Conservation (phyloP, 805 yeast species). For the Kuraishia piskuri region DNA sequence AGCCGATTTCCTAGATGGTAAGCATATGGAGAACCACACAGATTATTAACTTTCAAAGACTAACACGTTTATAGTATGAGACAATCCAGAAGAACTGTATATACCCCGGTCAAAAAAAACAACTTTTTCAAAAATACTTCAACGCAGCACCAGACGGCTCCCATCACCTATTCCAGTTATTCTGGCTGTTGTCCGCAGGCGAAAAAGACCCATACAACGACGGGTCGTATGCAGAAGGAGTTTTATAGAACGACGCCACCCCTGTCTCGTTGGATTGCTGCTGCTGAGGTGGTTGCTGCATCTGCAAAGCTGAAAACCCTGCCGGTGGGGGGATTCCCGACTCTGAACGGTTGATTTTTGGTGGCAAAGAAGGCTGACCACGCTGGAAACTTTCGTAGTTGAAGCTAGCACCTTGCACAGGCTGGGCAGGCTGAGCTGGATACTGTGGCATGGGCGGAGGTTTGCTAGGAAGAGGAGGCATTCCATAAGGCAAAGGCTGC, state of each 20-base stretch:
- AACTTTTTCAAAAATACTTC: too few relatives aligned
- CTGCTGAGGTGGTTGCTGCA: constrained; percentile 2
- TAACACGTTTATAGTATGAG: neutral
- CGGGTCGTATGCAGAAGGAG: constrained; percentile 43
- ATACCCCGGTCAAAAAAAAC: neutral
- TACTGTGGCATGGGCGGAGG: constrained; percentile 1
- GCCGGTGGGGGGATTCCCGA: constrained; percentile 2
- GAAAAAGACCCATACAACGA: constrained; percentile 30
- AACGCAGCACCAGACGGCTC: too few relatives aligned
- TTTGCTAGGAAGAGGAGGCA: neutral
- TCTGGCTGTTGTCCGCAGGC: neutral
- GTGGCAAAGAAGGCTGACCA: constrained; percentile 1
- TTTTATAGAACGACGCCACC: constrained; percentile 27
- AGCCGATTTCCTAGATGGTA: constrained; percentile 79
- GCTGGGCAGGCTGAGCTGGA: neutral
- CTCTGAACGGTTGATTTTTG: neutral
- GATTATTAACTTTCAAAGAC: neutral
- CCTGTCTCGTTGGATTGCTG: constrained; percentile 2
- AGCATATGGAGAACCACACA: constrained; percentile 1
- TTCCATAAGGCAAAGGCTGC: neutral
- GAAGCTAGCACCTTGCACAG: neutral
- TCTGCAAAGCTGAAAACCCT: constrained; percentile 3
- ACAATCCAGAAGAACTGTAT: neutral
- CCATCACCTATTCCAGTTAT: neutral
- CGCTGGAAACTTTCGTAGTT: neutral